Evolutionary conservation across 2,329 filamentous ascomycete genomes (phyloP).

Genomic region (Penicillium expansum): DNA sequence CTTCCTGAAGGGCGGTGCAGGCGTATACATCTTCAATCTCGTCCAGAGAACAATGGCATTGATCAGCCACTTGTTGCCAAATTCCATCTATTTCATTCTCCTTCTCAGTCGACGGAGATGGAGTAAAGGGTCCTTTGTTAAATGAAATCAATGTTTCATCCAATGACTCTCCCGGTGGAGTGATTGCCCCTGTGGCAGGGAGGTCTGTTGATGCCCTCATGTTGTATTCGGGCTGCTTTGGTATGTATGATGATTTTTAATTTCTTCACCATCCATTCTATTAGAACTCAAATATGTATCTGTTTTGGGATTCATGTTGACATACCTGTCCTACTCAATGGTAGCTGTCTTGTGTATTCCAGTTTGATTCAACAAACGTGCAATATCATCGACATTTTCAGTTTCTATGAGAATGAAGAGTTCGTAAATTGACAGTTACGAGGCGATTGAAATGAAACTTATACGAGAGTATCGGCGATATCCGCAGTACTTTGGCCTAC

Average conservation of each 20-base stretch:
- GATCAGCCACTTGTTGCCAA: neutral
- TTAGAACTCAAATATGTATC: neutral
- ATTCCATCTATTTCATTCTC: neutral
- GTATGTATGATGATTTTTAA: too few relatives aligned
- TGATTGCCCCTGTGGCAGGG: neutral
- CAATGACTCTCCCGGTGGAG: neutral
- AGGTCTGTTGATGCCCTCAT: neutral
- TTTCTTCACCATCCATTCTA: neutral
- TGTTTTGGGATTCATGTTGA: neutral
- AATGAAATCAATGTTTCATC: neutral
- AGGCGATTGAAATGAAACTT: neutral
- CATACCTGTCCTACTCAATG: neutral
- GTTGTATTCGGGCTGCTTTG: neutral
- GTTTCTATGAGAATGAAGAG: neutral
- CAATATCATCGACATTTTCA: neutral
- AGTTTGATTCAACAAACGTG: neutral
- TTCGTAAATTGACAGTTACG: neutral
- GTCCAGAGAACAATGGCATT: conserved; percentile 1
- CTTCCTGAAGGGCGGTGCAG: conserved; percentile 15
- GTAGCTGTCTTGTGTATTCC: neutral
- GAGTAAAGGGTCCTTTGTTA: neutral
- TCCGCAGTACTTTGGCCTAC: neutral
- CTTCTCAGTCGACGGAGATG: neutral
- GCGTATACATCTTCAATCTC: conserved; percentile 14
- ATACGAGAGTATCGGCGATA: neutral